Conservation (phyloP, 1,284 basidiomycete species). For the Dichomitus squalens region DNA sequence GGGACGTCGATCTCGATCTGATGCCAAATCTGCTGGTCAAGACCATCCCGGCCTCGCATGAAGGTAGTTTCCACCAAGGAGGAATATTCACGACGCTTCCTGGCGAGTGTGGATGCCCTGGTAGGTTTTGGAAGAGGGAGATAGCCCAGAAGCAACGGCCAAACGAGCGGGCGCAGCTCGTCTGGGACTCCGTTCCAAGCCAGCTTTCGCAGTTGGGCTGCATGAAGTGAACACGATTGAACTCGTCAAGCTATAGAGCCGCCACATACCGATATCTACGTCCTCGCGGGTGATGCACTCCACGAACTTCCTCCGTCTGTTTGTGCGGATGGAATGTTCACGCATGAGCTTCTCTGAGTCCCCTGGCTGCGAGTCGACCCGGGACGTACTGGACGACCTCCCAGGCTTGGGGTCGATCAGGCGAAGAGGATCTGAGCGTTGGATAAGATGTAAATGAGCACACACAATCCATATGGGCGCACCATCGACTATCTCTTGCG, state of each 20-base stretch:
- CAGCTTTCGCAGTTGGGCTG: constrained; percentile 84
- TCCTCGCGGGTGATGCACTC: constrained; percentile 71
- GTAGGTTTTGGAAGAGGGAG: constrained; percentile 85
- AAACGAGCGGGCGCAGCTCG: constrained; percentile 89
- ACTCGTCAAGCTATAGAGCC: not conserved
- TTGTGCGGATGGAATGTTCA: constrained; percentile 75
- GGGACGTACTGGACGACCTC: constrained; percentile 3
- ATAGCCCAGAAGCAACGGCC: constrained; percentile 95
- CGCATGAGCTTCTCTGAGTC: constrained; percentile 64
- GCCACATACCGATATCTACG: constrained; percentile 70
- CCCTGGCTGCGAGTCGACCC: constrained; percentile 27
- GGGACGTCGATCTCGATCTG: constrained; percentile 98
- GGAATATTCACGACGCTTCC: constrained; percentile 92
- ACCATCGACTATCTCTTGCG: constrained; percentile 76
- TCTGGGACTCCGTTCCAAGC: constrained; percentile 96
- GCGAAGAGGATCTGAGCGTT: constrained; percentile 41
- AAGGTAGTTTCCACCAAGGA: constrained; percentile 93
- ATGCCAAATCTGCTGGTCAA: constrained; percentile 97
- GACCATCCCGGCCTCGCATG: constrained; percentile 75
- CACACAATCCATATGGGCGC: constrained; percentile 29
- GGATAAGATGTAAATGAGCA: constrained; percentile 44
- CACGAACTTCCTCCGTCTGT: constrained; percentile 72
- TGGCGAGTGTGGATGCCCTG: constrained; percentile 74
- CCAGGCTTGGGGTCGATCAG: constrained; percentile 27
- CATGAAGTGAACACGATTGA: not conserved